Evolutionary conservation across 257 asterid genomes (phyloP), one percentile per base, ranked within the genome.

Genomic region (Striga asiatica): DNA sequence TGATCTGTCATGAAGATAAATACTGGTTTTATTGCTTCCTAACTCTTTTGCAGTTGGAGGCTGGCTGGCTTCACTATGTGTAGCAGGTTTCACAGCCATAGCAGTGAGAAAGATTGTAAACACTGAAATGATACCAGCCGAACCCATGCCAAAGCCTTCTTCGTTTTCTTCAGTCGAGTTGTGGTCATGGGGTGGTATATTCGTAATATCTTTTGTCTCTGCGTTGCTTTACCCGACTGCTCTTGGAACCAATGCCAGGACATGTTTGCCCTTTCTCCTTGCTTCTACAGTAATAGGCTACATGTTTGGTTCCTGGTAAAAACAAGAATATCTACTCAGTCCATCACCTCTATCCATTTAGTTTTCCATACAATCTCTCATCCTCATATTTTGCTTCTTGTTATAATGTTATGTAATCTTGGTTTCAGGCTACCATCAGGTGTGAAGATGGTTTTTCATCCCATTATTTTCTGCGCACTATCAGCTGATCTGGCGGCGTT

Each of bases 211-310:
- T 25, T 91, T 91, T 71, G 83, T 50, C 12, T 76, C 80, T 1
- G 88, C 98, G 14, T 49, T 78, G 25, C 58, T 75, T 21, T 87
- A 82, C 54, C 98, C 96, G 9, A 80, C 87, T 27, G 62, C 72
- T 6, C 94, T 91, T 21, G 98, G 88, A 67, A 81, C 98, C 24
- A 78, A 71, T 72, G 96, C 98, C 3, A 69, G 83, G 59, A 87
- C 98, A 4, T 91, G 96, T 77, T 67, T 87, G 65, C 96, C 98
- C 22, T 91, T 87, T 67, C 92, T 91, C 51, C 85, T 91, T n/a
- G 80, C 96, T 17, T 72, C 98, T 3, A 91, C 96, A 0, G 89
- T 91, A 1, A 38, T 91, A 47, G 98, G 98, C 69, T 91, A 91
- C 74, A 66, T 91, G 35, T 62, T 82, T 53, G 98, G 98, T 64